Base-by-base conservation (phyloP, 78 protist genomes). In the Dictyostelium purpureum region DNA sequence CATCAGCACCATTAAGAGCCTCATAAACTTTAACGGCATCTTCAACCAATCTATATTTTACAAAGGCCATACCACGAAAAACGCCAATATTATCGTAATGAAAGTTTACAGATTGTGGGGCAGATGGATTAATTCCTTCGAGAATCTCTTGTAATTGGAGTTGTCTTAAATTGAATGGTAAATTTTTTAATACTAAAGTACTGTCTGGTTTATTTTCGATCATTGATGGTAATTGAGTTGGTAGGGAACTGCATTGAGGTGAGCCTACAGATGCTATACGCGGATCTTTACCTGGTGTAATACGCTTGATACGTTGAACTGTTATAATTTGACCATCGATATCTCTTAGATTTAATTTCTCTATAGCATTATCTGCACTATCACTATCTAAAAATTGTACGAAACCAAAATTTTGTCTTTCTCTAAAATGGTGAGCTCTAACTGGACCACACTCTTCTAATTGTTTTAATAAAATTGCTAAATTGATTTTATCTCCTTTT, bases 41-140 rank as follows among this genome's bases (percentile, higher is more conserved):
- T 31, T 79, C 89, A 51, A 88, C 77, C 35, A 79, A 42, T 31
- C 94, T 56, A 33, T 90, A 90, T 38, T 90, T 90, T 61, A 90
- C 94, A 79, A 90, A 90, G 5, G 94, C 94, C 94, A 90, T 90
- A 18, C 94, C 94, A 37, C 94, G 52, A 76, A 90, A 90, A 0
- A 90, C 89, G 33, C 94, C 94, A 38, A 81, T 79, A 21, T 71
- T 79, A 52, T 90, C 94, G 70, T 79, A 90, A 56, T 81, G 88
- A 49, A 81, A 90, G 28, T 79, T 81, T 2, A 90, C 94, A 18
- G 81, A 74, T 45, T 81, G 88, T 24, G 94, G 94, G 3, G 88
- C 89, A 3, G 82, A 73, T 57, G 92, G 92, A 19, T 90, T 81
- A 4, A 90, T 81, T 18, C 52, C 47, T 63, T 90, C 89, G 26